A percentile compares a stretch with the other conserved stretches of the same genome.
These are phyloP conservation scores for Brassica balearica DNA, from an alignment of 441 rosid genomes.

Conservation along the genomic window DNA sequence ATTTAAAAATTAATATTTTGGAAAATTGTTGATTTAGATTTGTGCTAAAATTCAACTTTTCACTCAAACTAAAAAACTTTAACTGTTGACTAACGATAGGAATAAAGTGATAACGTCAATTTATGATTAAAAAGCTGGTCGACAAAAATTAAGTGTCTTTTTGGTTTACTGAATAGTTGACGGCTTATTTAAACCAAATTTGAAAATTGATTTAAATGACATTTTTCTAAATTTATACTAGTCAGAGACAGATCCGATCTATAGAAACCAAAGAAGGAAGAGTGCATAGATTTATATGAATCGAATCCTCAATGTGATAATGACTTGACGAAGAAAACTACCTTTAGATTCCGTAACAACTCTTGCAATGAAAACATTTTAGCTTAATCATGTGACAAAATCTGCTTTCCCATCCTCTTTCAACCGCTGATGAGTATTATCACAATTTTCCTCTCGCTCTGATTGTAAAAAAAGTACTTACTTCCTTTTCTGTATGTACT, in stretches of 20 bases:
- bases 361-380: conserved; percentile 17
- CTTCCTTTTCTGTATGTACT: conserved; percentile 39
- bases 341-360: not conserved
- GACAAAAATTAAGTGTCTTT: no score
- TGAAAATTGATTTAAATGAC: no score
- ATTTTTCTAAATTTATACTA: not conserved
- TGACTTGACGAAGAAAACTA: conserved; percentile 21
- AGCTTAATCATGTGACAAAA: conserved; percentile 13
- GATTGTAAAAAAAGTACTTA: conserved; percentile 27
- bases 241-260: not conserved
- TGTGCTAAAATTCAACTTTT: no score
- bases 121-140: no score
- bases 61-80: no score
- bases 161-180: no score
- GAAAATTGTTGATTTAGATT: no score
- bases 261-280: not conserved
- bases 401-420: conserved; percentile 29
- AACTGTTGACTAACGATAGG: no score
- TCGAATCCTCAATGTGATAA: conserved; percentile 26
- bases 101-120: no score
- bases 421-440: conserved; percentile 6
- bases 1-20: no score
- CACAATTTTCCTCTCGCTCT: not conserved
- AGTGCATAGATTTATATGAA: conserved; percentile 24
- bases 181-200: no score